phyloP scores from a whole-genome alignment of 176 grass and related monocot genomes.

The Cenchrus purpureus region DNA sequence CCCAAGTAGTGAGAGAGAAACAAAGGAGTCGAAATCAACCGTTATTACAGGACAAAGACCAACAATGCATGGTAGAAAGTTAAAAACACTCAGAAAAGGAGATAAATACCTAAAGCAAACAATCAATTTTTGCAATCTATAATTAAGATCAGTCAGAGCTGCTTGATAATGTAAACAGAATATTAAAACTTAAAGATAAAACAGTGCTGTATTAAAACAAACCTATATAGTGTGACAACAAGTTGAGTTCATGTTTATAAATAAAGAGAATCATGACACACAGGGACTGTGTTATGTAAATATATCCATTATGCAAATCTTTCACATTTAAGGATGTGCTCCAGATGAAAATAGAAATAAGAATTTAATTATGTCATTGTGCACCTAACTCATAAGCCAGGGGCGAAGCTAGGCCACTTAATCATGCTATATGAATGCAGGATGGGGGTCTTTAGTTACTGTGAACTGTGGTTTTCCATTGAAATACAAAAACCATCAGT shows the following conservation, averaged over 20 bases:
- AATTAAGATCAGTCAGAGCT: not conserved
- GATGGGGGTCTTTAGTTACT: too few species aligned
- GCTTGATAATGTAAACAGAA: not conserved
- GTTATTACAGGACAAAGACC: not conserved
- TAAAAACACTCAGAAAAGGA: not conserved
- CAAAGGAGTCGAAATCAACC: slow-evolving; percentile 1
- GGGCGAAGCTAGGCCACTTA: too few species aligned
- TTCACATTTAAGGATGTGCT: not conserved
- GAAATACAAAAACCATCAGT: too few species aligned
- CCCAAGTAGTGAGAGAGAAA: slow-evolving; percentile 12
- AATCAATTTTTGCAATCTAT: not conserved
- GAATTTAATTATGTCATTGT: not conserved
- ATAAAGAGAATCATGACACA: slow-evolving; percentile 5
- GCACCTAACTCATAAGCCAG: slow-evolving; percentile 6
- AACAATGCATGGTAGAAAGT: slow-evolving; percentile 20
- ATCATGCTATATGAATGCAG: too few species aligned
- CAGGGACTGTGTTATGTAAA: not conserved
- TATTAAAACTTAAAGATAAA: not conserved
- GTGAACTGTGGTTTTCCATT: too few species aligned
- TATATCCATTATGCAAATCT: not conserved
- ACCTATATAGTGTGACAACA: not conserved
- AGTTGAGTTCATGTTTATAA: not conserved
- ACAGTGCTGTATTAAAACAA: not conserved
- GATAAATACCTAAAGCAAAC: not conserved
- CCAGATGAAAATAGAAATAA: slow-evolving; percentile 20